Base-by-base conservation (phyloP, 2,329 filamentous ascomycete genomes). In the Aspergillus pseudoviridinutans region DNA sequence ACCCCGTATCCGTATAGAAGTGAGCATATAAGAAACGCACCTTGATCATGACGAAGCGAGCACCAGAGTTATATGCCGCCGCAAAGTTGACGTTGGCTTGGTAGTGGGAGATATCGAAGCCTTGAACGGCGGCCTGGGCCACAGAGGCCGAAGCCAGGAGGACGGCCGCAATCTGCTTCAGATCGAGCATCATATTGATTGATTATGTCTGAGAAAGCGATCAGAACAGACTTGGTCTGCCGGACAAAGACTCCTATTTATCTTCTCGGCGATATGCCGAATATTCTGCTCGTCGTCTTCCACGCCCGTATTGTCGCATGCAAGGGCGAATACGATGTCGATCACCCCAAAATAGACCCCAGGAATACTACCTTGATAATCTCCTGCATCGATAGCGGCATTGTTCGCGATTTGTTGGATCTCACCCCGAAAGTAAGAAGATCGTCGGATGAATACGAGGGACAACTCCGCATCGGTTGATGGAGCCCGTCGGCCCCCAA, bases 21-120 rank as follows among this genome's bases (percentile, higher is more conserved):
- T 9, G 17, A 22, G 17, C 9, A 10, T n/a, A 20, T n/a, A 46
- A 14, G 44, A 7, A 12, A 47, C 22, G 12, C 17, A 68, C 70
- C 66, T 72, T 72, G 62, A 72, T 72, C 41, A 72, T 71, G 54
- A 71, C 68, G 46, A 72, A 72, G 8, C 70, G 66, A 14, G 70
- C 70, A 35, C 70, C 70, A 4, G 64, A 49, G 10, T 25, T 51
- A 42, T 72, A 71, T 3, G 70, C 70, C 28, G 58, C 63, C 3
- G 61, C 58, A 32, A 67, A 72, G 60, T 71, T 58, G 8, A 72
- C 68, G 22, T 5, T 62, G 24, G 60, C 44, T 47, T 72, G 70
- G 28, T 68, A 71, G 59, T 63, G 54, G 22, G 69, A 71, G 55
- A 72, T 71, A 53, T 72, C 70, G 50, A 72, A 72, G 29, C 70